These are phyloP conservation scores for Cornus florida DNA, from an alignment of 148 eudicot species.

Conservation along the genomic window DNA sequence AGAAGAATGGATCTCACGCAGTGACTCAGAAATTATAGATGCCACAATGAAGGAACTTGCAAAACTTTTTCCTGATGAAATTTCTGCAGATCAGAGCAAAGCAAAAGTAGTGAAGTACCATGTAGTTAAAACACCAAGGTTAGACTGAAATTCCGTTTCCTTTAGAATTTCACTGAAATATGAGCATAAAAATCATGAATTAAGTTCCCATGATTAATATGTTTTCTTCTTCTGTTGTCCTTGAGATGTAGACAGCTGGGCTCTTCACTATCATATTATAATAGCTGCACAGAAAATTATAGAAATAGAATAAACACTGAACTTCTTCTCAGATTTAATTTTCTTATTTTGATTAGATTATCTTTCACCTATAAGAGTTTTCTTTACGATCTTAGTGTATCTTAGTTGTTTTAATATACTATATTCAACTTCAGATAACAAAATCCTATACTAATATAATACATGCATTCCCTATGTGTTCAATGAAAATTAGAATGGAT, in stretches of 20 bases:
- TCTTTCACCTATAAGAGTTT: neutral
- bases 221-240: neutral
- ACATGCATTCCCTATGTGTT: neutral
- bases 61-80: constrained; percentile 93
- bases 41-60: constrained; percentile 98
- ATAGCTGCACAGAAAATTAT: neutral
- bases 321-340: neutral
- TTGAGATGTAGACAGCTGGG: neutral
- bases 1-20: constrained; percentile 86
- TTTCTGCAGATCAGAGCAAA: constrained; percentile 94
- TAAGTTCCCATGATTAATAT: neutral
- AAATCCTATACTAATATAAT: neutral
- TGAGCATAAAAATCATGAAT: neutral
- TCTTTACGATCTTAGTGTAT: neutral
- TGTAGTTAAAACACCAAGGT: constrained; percentile 98
- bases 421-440: neutral
- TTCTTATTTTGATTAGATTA: neutral
- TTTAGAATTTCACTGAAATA: neutral
- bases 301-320: neutral
- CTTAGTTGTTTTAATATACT: neutral
- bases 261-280: neutral
- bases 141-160: constrained; percentile 14
- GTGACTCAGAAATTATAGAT: constrained; percentile 81
- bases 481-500: neutral
- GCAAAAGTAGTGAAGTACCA: constrained; percentile 94